Evolutionary conservation across 73 alveolate genomes (phyloP), one percentile per base, ranked within the genome.

Genomic region (Stentor coeruleus): DNA sequence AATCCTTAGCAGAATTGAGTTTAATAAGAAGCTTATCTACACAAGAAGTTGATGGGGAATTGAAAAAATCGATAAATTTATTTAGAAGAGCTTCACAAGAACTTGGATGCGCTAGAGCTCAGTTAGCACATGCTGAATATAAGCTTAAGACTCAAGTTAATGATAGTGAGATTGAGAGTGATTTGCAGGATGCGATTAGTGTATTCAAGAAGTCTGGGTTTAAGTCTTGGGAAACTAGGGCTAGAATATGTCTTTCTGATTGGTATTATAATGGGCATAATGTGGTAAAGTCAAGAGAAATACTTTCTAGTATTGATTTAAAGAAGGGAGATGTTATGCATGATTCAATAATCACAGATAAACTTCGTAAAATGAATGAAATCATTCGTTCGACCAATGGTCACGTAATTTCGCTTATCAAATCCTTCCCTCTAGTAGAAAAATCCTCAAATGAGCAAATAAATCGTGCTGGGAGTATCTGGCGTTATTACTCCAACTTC

Each of bases 81-180:
- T 66, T 66, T 33, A 33, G 39, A 2, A 31, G 33, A 2, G n/a
- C 39, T 14, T 20, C n/a, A 26, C n/a, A 66, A 20, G 33, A 66
- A 20, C 15, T 66, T 28, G 79, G 79, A 37, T 66, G 42, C 33
- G 79, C 79, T 66, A 20, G 79, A 26, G 79, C 79, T 26, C 79
- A 33, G 39, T 2, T 66, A 33, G 79, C 42, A 37, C 33, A 28
- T 26, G 36, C 42, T 1, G 39, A 66, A 2, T 66, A 26, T 31
- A 66, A 26, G 42, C 36, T 66, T 33, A 66, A 66, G 33, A 11
- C n/a, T 26, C 40, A 66, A 66, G 33, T 20, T 2, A 33, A 66
- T 1, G 42, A 20, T 14, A 31, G n/a, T 20, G 39, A 20, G 2
- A 31, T 66, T 26, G 49, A 20, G 11, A 31, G 28, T 57, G 37